Conservation (phyloP, 2,329 filamentous ascomycete species). For the Penicillium hesseltinei region DNA sequence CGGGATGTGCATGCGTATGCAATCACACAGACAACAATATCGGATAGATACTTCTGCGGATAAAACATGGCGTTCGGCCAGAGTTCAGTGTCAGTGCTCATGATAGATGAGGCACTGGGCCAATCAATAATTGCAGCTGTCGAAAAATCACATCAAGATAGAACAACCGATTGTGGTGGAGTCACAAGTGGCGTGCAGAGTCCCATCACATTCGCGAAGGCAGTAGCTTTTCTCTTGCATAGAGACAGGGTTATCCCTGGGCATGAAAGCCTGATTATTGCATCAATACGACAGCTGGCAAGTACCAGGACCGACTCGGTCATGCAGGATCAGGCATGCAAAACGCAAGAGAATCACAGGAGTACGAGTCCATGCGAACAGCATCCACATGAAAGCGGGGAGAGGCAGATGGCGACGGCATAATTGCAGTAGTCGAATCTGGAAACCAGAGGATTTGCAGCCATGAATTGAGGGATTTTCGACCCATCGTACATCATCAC, state of each 20-base stretch:
- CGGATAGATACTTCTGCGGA: slow-evolving; percentile 12
- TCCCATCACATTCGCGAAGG: slow-evolving; percentile 24
- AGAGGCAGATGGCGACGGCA: slow-evolving; percentile 27
- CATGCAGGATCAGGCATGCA: slow-evolving; percentile 37
- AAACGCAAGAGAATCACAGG: slow-evolving; percentile 27
- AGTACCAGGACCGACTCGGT: slow-evolving; percentile 27
- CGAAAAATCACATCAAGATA: slow-evolving; percentile 7
- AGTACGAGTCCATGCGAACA: slow-evolving; percentile 31
- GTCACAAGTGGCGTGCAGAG: slow-evolving; percentile 17
- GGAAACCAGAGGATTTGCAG: slow-evolving; percentile 21
- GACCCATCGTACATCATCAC: slow-evolving; percentile 29
- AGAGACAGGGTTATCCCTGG: slow-evolving; percentile 28
- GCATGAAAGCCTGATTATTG: slow-evolving; percentile 24
- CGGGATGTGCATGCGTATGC: slow-evolving; percentile 19
- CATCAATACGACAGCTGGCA: slow-evolving; percentile 40
- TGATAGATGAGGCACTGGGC: slow-evolving; percentile 14
- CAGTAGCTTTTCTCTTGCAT: slow-evolving; percentile 19
- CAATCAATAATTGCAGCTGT: slow-evolving; percentile 19
- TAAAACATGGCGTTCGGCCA: slow-evolving; percentile 10
- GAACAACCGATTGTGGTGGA: slow-evolving; percentile 17
- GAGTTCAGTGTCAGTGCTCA: slow-evolving; percentile 19
- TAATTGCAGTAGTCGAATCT: slow-evolving; percentile 32
- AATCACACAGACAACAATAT: slow-evolving; percentile 24
- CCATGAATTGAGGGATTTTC: slow-evolving; percentile 40
- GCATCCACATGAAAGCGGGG: slow-evolving; percentile 32